Percentiles rank a stretch among this genome's conserved stretches.
Conservation (phyloP, 768 basidiomycete species). For the Lentinus tigrinus region DNA sequence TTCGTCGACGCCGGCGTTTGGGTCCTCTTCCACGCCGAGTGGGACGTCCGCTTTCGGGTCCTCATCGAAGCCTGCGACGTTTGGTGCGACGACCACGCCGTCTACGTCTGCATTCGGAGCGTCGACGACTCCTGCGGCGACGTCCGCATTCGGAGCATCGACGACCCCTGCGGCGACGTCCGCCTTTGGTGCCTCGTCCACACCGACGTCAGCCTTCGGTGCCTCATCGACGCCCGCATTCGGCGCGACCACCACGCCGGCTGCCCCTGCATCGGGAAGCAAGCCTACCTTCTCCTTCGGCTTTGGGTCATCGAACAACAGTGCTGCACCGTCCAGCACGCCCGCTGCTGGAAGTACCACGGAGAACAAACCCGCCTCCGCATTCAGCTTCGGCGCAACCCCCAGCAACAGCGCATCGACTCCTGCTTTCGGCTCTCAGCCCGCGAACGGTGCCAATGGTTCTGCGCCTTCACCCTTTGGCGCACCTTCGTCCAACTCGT, state of each 20-base stretch:
- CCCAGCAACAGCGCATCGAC: not conserved
- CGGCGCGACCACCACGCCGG: slow-evolving; percentile 1
- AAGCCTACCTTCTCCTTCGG: slow-evolving; percentile 19
- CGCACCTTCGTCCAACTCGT: not conserved
- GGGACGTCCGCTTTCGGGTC: not conserved
- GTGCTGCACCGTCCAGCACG: not conserved
- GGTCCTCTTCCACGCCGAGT: not conserved
- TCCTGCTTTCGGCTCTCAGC: slow-evolving; percentile 7
- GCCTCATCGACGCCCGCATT: slow-evolving; percentile 11
- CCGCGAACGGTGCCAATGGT: slow-evolving; percentile 6
- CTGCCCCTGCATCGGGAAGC: not conserved
- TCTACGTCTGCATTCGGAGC: not conserved
- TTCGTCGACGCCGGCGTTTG: not conserved
- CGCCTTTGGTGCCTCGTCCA: not conserved
- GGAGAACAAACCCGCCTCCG: slow-evolving; percentile 6
- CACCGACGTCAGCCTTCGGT: not conserved
- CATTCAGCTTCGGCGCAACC: slow-evolving; percentile 14
- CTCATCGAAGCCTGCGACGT: not conserved
- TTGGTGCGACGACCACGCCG: not conserved
- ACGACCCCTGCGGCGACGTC: not conserved
- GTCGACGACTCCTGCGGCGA: not conserved
- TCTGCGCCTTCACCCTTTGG: slow-evolving; percentile 12
- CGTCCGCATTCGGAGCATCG: not conserved
- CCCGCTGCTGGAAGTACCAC: not conserved
- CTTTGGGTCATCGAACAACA: not conserved